Evolutionary conservation across 768 basidiomycete species (phyloP).

Genomic region (Trametes cinnabarina): DNA sequence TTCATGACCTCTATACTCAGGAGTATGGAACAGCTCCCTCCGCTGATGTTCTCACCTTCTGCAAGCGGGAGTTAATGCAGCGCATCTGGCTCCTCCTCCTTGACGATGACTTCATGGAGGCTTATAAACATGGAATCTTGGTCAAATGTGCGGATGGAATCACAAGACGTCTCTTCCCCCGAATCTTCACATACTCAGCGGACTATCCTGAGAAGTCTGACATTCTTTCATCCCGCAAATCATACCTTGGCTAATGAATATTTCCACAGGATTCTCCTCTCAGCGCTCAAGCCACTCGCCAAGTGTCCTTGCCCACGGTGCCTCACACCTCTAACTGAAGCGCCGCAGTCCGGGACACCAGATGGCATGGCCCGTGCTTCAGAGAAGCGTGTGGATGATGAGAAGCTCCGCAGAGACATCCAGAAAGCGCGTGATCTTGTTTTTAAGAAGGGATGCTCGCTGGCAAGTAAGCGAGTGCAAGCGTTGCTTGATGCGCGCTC

Average conservation of each 20-base stretch:
- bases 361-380: constrained; percentile 9
- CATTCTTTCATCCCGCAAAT: neutral
- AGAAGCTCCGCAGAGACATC: neutral
- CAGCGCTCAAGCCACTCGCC: constrained; percentile 38
- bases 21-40: constrained; percentile 17
- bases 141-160: constrained; percentile 29
- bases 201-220: constrained; percentile 38
- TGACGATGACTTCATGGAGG: constrained; percentile 24
- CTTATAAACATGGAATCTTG: constrained; percentile 27
- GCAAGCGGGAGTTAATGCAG: constrained; percentile 31
- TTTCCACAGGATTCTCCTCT: constrained; percentile 27
- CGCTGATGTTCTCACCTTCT: constrained; percentile 29
- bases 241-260: too few species aligned
- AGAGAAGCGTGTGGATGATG: constrained; percentile 24
- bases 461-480: constrained; percentile 11
- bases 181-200: constrained; percentile 30
- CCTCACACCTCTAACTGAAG: constrained; percentile 24
- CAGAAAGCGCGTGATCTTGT: constrained; percentile 13
- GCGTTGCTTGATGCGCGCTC: constrained; percentile 15
- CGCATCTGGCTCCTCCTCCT: constrained; percentile 25
- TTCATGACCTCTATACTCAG: constrained; percentile 31
- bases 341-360: constrained; percentile 19
- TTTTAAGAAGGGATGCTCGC: constrained; percentile 13
- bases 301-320: constrained; percentile 41
- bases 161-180: constrained; percentile 21